Evolutionary conservation across 805 yeast species (phyloP), one percentile per base, ranked within the genome.

Genomic region (Teunomyces pallodes): DNA sequence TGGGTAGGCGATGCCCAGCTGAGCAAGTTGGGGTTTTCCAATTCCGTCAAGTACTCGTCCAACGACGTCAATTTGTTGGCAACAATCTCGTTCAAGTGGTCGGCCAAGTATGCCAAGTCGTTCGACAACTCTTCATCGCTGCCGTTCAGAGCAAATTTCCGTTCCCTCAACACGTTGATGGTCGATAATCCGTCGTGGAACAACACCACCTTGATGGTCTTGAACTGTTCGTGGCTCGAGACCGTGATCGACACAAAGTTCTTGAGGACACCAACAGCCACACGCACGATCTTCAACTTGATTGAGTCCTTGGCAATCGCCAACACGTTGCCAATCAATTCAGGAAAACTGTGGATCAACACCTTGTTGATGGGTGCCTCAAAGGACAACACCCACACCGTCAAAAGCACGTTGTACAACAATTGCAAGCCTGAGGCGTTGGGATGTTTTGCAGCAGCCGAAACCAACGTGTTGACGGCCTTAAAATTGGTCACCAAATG

Each of bases 1-100:
- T 94, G 99, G 17, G 96, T 90, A 46, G 99, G 98, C 2, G 96
- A 85, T 2, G 76, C 60, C 72, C 73, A 72, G 86, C 96, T 89
- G 53, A 81, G 80, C 60, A 94, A 79, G 49, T 80, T 77, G 51
- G 87, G 87, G 49, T 91, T 82, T 51, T 83, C 84, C 52, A 94
- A 77, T 69, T 94, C 98, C 42, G 89, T 82, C 58, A 80, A 75
- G 65, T 92, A 94, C 65, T 91, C 97, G 61, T 94, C 98, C 65
- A 92, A 88, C 1, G 96, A 90, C 4, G 97, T 86, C 73, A 94
- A 80, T 55, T 81, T 82, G 45, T 62, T 64, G 43, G 84, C 80
- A 52, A 86, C 90, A 43, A 89, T 85, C 27, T 82, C 86, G 53
- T 82, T 82, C 54, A 92, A 77, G n/a, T 74, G 72, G 31, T 75